Evolutionary conservation across 129 eudicot species (phyloP).

Genomic region (Centella asiatica): DNA sequence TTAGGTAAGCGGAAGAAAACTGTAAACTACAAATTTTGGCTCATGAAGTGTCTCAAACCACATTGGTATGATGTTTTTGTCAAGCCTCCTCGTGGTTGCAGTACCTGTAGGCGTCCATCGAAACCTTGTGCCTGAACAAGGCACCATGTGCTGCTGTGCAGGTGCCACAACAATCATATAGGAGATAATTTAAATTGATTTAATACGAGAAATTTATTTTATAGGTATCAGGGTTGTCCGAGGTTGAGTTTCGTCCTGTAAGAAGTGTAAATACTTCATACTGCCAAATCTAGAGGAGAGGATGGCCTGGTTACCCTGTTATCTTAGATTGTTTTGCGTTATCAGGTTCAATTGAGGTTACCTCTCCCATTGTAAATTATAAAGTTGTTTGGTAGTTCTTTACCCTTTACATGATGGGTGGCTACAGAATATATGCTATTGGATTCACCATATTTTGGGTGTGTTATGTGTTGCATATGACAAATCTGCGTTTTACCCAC

Average conservation of each 20-base stretch:
- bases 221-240: not conserved
- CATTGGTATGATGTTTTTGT: not conserved
- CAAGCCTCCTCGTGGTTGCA: not conserved
- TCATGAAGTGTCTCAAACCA: not conserved
- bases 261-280: not conserved
- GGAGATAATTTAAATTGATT: not conserved
- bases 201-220: not conserved
- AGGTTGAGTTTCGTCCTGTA: not conserved
- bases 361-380: not conserved
- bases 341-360: not conserved
- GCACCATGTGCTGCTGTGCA: not conserved
- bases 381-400: not conserved
- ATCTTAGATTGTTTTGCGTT: not conserved
- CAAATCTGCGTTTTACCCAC: too few species aligned
- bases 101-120: not conserved
- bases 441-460: not conserved
- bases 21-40: conserved; percentile 2
- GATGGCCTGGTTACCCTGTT: not conserved
- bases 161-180: not conserved
- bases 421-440: too few species aligned
- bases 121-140: not conserved
- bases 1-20: conserved; percentile 31
- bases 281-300: not conserved
- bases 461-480: not conserved
- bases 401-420: not conserved